Conservation (phyloP, 208 protist genomes). For the Leptomonas seymouri region DNA sequence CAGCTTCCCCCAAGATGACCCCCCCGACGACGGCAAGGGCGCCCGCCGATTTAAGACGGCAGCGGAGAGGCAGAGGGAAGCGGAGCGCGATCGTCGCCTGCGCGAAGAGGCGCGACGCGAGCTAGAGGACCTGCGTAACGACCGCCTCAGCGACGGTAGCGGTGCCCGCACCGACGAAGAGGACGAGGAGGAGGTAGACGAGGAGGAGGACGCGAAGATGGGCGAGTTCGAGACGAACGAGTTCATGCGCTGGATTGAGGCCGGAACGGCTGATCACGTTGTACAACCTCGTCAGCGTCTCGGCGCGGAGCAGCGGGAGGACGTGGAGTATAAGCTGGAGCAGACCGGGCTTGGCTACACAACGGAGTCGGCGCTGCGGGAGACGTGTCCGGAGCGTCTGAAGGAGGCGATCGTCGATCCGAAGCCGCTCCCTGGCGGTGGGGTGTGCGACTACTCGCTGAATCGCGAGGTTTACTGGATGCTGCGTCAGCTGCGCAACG, state of each 20-base stretch:
- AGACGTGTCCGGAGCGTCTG: slow-evolving; percentile 70
- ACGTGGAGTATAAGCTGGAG: slow-evolving; percentile 73
- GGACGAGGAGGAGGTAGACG: slow-evolving; percentile 39
- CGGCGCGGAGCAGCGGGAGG: slow-evolving; percentile 19
- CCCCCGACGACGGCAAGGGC: slow-evolving; percentile 11
- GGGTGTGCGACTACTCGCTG: slow-evolving; percentile 56
- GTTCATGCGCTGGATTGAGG: slow-evolving; percentile 80
- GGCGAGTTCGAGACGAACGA: slow-evolving; percentile 43
- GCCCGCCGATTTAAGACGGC: slow-evolving; percentile 48
- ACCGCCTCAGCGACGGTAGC: slow-evolving; percentile 29
- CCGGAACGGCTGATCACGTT: slow-evolving; percentile 23
- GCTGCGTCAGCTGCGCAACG: slow-evolving; percentile 68
- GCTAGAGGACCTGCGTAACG: slow-evolving; percentile 52
- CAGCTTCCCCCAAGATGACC: slow-evolving; percentile 37
- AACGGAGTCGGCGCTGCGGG: slow-evolving; percentile 42
- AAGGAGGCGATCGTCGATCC: slow-evolving; percentile 47
- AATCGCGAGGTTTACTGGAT: slow-evolving; percentile 86
- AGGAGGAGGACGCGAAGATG: slow-evolving; percentile 43
- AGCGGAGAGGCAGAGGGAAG: slow-evolving; percentile 59
- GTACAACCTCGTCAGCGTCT: slow-evolving; percentile 1
- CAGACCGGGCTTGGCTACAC: slow-evolving; percentile 61
- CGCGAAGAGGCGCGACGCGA: slow-evolving; percentile 56
- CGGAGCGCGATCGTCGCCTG: slow-evolving; percentile 44
- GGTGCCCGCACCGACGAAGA: slow-evolving; percentile 18
- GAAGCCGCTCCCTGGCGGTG: slow-evolving; percentile 47